Conservation (phyloP, 495 filamentous ascomycete species). For the Sphaerosporella brunnea region DNA sequence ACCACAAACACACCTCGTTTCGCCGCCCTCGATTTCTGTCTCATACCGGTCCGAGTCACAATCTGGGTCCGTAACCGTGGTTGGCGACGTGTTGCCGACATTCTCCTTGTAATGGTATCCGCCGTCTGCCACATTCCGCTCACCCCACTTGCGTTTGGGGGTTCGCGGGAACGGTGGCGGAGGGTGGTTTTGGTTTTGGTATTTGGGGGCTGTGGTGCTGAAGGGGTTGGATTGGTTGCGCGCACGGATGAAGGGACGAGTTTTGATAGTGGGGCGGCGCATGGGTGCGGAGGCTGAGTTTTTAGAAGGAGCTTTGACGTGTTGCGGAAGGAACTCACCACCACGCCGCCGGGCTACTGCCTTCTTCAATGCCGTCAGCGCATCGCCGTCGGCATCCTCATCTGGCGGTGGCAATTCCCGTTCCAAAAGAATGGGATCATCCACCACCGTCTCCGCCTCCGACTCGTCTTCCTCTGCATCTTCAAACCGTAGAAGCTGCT, state of each 20-base stretch:
- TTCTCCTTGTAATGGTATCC: constrained; percentile 9
- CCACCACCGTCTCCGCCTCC: constrained; percentile 24
- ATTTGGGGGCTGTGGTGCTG: too few relatives aligned
- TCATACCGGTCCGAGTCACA: background rate
- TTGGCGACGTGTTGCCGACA: constrained; percentile 3
- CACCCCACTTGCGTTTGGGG: constrained; percentile 8
- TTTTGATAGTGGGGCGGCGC: too few relatives aligned
- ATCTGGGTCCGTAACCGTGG: constrained; percentile 1
- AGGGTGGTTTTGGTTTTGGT: too few relatives aligned
- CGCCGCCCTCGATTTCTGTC: background rate
- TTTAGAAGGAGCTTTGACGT: too few relatives aligned
- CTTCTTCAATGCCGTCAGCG: constrained; percentile 17
- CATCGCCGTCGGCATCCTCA: constrained; percentile 20
- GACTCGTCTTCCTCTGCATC: constrained; percentile 14
- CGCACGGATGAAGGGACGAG: too few relatives aligned
- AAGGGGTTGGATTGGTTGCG: too few relatives aligned
- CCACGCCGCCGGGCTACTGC: background rate
- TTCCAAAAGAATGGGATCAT: constrained; percentile 20
- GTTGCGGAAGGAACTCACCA: background rate
- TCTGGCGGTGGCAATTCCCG: constrained; percentile 6
- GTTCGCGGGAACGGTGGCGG: too few relatives aligned
- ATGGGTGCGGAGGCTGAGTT: too few relatives aligned
- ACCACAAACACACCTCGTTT: constrained; percentile 22
- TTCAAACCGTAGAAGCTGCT: background rate
- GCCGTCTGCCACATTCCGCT: constrained; percentile 12